Evolutionary conservation across 73 alveolate species (phyloP), one percentile per base, ranked within the genome.

Genomic region (Blepharisma stoltei): DNA sequence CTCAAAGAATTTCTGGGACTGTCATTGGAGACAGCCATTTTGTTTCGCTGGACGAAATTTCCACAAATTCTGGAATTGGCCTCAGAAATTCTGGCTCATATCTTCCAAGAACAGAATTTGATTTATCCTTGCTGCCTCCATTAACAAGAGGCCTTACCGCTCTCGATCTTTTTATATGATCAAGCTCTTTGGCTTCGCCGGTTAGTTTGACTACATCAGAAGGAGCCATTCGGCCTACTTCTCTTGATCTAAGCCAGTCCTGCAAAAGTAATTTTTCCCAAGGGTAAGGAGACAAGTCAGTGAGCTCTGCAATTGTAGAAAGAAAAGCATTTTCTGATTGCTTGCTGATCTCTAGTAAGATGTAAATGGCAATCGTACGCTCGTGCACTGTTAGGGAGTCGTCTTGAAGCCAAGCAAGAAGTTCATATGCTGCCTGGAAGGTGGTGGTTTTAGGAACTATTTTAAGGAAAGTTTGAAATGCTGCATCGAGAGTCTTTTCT

Each of bases 1-100:
- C 60, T 53, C 79, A 69, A 7, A 37, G 55, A 69, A 69, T 53
- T 69, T 69, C 79, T n/a, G 79, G 79, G 23, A 69, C 60, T 69
- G 65, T 46, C 25, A 46, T 38, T n/a, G 79, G 79, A 14, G 55
- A 38, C 65, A 69, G 11, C 79, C 79, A 69, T 7, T 69, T 38
- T 44, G 65, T 69, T 43, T 69, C 79, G 20, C 14, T 18, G 11
- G 55, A 7, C n/a, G 37, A 38, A 43, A 69, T 46, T 69, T 69
- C 79, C 37, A 69, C 27, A 43, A 69, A 69, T 9, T 69, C 55
- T 1, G 79, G 79, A 5, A 69, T 44, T 9, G 79, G 79, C 27
- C 79, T 69, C 5, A 69, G 27, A 25, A 69, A 69, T 43, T 69
- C 79, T 43, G 79, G 79, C 27, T 69, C 79, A 69, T 44, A 69